Base-by-base conservation (phyloP, 2,329 filamentous ascomycete genomes). In the Leptographium flavum region DNA sequence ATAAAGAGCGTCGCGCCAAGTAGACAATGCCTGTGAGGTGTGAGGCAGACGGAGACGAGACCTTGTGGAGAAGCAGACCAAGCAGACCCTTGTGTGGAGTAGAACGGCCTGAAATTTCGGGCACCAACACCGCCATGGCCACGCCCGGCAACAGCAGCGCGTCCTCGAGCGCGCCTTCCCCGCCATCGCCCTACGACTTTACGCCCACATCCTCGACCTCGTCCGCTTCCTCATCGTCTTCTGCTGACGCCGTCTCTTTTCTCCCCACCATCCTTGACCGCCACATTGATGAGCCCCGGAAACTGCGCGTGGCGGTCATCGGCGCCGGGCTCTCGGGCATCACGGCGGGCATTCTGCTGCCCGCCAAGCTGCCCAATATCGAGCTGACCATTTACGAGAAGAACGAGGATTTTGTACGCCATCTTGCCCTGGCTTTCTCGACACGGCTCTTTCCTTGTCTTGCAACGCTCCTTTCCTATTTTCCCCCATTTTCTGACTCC, bases 301-400 rank as follows among this genome's bases (percentile, higher is more conserved):
- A 63, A 6, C 58, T 73, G 32, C 64, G 68, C 41, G 76, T 81
- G 1, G 73, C 70, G 0, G 68, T 83, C 0, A 71, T 83, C 27
- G 80, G 80, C 1, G 79, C 76, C 7, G 80, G 79, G 0, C 59
- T 83, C 0, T 60, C 75, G 0, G 80, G 80, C 3, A 70, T 83
- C 31, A 70, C 73, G 3, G 75, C 81, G 1, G 82, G 79, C 0
- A 68, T 78, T 8, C 60, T 86, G 8, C 62, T 87, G 1, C 81
- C 81, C 0, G 70, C 64, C 11, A 87, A 87, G 50, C 74, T 87
- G 0, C 81, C 82, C 0, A 70, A 71, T 0, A 71, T 86, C 41
- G 63, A 82, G 38, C 60, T 87, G 47, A 74, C 68, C 1, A 76
- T 83, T 32, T 76, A 75, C 43, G 79, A 84, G 55, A 84, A 83